phyloP scores from a whole-genome alignment of 1,284 basidiomycete genomes.

The Heterobasidion irregulare region DNA sequence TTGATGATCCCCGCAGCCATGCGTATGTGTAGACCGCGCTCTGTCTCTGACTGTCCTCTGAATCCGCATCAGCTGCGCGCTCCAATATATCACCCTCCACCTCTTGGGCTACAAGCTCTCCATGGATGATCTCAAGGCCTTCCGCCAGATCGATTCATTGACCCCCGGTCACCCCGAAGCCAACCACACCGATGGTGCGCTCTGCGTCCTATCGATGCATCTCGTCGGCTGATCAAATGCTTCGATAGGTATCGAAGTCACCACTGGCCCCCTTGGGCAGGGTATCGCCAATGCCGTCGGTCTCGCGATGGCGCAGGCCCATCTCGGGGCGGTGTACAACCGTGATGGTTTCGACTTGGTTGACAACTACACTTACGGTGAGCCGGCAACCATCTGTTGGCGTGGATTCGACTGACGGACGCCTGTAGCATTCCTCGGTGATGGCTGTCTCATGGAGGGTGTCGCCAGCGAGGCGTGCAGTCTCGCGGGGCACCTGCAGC shows the following conservation, averaged over 20 bases:
- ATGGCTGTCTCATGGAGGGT: constrained; percentile 96
- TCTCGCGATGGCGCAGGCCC: constrained; percentile 88
- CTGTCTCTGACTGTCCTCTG: not conserved
- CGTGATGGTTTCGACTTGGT: constrained; percentile 79
- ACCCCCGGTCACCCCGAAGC: constrained; percentile 92
- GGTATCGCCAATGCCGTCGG: constrained; percentile 92
- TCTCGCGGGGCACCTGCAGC: constrained; percentile 87
- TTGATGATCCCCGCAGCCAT: constrained; percentile 35
- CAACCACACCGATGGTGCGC: constrained; percentile 75
- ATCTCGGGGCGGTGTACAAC: constrained; percentile 86
- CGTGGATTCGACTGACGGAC: constrained; percentile 9
- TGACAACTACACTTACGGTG: constrained; percentile 88
- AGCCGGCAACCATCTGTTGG: not conserved
- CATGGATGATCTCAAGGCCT: constrained; percentile 78
- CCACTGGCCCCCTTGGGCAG: constrained; percentile 93
- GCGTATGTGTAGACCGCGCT: constrained; percentile 40
- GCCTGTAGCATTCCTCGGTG: constrained; percentile 74
- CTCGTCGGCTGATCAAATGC: constrained; percentile 3
- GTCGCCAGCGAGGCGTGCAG: constrained; percentile 87
- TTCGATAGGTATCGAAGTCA: constrained; percentile 75
- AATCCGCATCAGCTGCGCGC: constrained; percentile 54
- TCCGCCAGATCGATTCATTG: constrained; percentile 81
- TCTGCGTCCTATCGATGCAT: not conserved
- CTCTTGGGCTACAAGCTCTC: constrained; percentile 80
- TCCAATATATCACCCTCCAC: constrained; percentile 80